These are phyloP conservation scores for Talaromyces sp. DNA, from an alignment of 2,329 filamentous ascomycete genomes.

Conservation along the genomic window DNA sequence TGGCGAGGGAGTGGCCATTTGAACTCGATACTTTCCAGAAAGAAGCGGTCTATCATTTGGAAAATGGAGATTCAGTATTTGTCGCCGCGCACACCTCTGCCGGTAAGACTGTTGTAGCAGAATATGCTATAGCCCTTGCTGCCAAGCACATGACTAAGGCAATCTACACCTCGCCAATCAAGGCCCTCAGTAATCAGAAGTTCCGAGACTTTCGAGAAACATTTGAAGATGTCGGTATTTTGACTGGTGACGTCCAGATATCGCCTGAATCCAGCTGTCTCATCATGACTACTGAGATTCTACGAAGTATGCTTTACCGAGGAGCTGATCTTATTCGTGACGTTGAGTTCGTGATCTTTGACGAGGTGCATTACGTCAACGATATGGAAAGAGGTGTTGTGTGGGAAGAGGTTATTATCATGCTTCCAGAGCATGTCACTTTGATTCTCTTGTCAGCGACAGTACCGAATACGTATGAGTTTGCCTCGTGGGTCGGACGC, in stretches of 20 bases:
- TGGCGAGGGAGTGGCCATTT: slow-evolving; percentile 94
- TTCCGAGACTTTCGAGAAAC: slow-evolving; percentile 87
- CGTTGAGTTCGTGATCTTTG: slow-evolving; percentile 97
- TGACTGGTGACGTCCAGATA: slow-evolving; percentile 97
- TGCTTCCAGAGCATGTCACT: slow-evolving; percentile 95
- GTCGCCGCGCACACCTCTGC: slow-evolving; percentile 97
- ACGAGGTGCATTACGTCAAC: slow-evolving; percentile 98
- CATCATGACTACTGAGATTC: slow-evolving; percentile 98
- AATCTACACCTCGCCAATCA: slow-evolving; percentile 98
- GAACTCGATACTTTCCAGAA: slow-evolving; percentile 98
- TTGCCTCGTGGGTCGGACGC: slow-evolving; percentile 94
- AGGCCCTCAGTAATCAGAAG: slow-evolving; percentile 96
- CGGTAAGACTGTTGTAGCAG: slow-evolving; percentile 95
- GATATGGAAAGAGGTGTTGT: slow-evolving; percentile 93
- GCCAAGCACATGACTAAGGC: slow-evolving; percentile 99
- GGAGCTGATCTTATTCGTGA: slow-evolving; percentile 94
- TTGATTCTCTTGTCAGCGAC: slow-evolving; percentile 93
- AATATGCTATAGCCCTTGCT: slow-evolving; percentile 93
- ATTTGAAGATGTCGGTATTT: slow-evolving; percentile 93
- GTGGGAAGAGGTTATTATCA: slow-evolving; percentile 99
- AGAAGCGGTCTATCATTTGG: slow-evolving; percentile 94
- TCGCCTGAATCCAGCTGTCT: slow-evolving; percentile 95
- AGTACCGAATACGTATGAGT: slow-evolving; percentile 95
- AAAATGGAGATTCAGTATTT: slow-evolving; percentile 94
- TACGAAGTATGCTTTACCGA: slow-evolving; percentile 95